These are phyloP conservation scores for Pyricularia grisea DNA, from an alignment of 2,329 filamentous ascomycete species.

Conservation along the genomic window DNA sequence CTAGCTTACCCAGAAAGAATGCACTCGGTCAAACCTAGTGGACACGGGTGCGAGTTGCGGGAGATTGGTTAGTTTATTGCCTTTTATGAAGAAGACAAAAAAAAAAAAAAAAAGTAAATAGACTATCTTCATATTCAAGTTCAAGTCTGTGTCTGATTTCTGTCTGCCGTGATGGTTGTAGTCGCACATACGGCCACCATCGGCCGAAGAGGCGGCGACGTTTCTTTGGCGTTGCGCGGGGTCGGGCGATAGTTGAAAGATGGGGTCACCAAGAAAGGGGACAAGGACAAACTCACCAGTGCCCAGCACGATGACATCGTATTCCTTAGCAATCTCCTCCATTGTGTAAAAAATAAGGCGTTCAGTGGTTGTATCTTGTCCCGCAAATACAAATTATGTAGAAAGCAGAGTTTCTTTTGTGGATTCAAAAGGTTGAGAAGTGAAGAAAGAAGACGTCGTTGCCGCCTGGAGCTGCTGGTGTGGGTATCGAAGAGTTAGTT, in stretches of 20 bases:
- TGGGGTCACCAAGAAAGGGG: not conserved
- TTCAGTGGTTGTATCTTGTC: not conserved
- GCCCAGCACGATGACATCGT: slow-evolving; percentile 97
- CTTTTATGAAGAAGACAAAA: not conserved
- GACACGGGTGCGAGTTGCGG: slow-evolving; percentile 8
- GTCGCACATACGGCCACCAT: not conserved
- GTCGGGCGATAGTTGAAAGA: not conserved
- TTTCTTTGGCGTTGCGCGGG: not conserved
- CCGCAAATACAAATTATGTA: not conserved
- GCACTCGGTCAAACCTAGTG: slow-evolving; percentile 87
- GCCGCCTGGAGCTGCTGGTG: not conserved
- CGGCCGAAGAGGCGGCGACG: not conserved
- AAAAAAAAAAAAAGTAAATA: not conserved
- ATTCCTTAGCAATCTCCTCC: slow-evolving; percentile 97
- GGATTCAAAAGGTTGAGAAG: not conserved
- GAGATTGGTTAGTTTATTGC: not conserved
- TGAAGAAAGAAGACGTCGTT: not conserved
- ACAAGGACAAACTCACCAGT: slow-evolving; percentile 67
- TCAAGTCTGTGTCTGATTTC: not conserved
- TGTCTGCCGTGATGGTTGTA: not conserved
- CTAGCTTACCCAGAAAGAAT: slow-evolving; percentile 80
- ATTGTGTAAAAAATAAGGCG: slow-evolving; percentile 34
- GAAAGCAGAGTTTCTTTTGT: not conserved
- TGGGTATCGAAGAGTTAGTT: not conserved
- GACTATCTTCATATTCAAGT: not conserved